Evolutionary conservation across 148 eudicot species (phyloP).

Genomic region (Nepenthes gracilis): DNA sequence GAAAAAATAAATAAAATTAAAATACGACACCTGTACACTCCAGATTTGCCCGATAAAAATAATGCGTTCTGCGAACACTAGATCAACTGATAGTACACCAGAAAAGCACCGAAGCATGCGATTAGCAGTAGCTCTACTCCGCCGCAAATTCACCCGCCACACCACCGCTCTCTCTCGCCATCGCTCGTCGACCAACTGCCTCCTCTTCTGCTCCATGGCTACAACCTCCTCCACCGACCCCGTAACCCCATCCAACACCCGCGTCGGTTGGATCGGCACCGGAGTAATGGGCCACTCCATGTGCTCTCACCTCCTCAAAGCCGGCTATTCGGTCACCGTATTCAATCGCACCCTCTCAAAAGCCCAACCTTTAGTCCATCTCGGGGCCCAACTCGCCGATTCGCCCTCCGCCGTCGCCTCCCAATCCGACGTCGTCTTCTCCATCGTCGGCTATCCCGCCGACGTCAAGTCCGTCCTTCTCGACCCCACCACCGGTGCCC

Average conservation of each 20-base stretch:
- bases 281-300: conserved; percentile 96
- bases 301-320: conserved; percentile 79
- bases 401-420: conserved; percentile 56
- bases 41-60: too few relatives aligned
- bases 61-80: too few relatives aligned
- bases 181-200: background rate
- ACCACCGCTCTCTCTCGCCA: conserved; percentile 1
- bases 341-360: conserved; percentile 86
- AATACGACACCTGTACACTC: too few relatives aligned
- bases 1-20: too few relatives aligned
- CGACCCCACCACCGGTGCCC: conserved; percentile 39
- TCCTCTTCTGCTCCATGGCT: conserved; percentile 39
- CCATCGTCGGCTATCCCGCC: conserved; percentile 91
- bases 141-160: background rate
- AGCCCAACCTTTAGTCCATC: conserved; percentile 45
- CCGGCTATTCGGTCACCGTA: conserved; percentile 80
- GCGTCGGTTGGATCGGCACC: conserved; percentile 89
- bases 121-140: conserved; percentile 1
- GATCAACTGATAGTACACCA: too few relatives aligned
- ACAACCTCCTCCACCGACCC: conserved; percentile 20
- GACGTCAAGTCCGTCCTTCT: conserved; percentile 79
- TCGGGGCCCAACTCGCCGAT: conserved; percentile 54
- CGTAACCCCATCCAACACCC: conserved; percentile 51
- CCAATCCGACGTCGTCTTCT: conserved; percentile 86
- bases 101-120: background rate